A percentile compares a stretch with the other conserved stretches of the same genome.
Evolutionary conservation across 1,284 basidiomycete species (phyloP).

Genomic region (Mycena citricolor): DNA sequence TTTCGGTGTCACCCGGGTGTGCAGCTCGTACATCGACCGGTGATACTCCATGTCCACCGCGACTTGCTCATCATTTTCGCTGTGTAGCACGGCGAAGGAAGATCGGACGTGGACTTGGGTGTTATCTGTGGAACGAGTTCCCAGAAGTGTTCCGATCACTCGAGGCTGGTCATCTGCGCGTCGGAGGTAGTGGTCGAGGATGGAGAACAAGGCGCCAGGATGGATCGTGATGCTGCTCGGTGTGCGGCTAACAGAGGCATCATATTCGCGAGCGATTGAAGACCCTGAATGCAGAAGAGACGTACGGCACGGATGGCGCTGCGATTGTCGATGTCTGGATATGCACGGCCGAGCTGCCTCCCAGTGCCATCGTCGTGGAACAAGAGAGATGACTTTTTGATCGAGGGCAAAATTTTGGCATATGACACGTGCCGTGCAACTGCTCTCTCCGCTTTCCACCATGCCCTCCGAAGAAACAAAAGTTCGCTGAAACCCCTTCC

Average conservation of each 20-base stretch:
- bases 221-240: constrained; percentile 81
- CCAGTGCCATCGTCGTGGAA: constrained; percentile 58
- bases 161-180: constrained; percentile 81
- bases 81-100: constrained; percentile 88
- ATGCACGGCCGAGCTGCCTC: constrained; percentile 67
- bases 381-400: constrained; percentile 31
- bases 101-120: constrained; percentile 75
- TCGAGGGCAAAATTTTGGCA: constrained; percentile 19
- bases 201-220: constrained; percentile 92
- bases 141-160: constrained; percentile 96
- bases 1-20: constrained; percentile 80
- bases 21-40: constrained; percentile 89
- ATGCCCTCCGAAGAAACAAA: constrained; percentile 89
- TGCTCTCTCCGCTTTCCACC: constrained; percentile 23
- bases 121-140: constrained; percentile 66
- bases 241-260: constrained; percentile 57
- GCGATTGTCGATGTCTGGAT: constrained; percentile 44
- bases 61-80: constrained; percentile 89
- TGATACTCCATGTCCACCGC: constrained; percentile 98
- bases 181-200: constrained; percentile 96
- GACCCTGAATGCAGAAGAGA: background rate
- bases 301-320: constrained; percentile 35
- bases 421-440: constrained; percentile 8
- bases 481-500: constrained; percentile 40
- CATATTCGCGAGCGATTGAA: too few species aligned